phyloP scores from a whole-genome alignment of 768 basidiomycete species.

The Termitomyces sp. region DNA sequence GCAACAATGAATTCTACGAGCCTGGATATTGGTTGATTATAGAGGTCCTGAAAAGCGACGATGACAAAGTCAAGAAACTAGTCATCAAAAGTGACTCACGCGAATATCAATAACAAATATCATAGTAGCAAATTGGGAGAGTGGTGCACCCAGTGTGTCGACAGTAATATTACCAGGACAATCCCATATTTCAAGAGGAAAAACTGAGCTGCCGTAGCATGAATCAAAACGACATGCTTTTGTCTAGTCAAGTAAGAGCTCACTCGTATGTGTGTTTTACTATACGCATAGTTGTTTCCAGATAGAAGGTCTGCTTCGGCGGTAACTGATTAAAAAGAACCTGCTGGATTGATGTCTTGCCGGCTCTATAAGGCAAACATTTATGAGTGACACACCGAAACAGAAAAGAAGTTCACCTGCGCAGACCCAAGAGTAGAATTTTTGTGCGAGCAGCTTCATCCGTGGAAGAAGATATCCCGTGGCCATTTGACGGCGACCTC shows the following conservation, averaged over 20 bases:
- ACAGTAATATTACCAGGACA: slow-evolving; percentile 83
- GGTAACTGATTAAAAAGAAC: slow-evolving; percentile 85
- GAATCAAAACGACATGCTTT: not conserved
- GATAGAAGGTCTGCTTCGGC: slow-evolving; percentile 82
- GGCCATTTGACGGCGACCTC: slow-evolving; percentile 23
- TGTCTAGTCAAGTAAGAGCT: slow-evolving; percentile 22
- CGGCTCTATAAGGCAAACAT: slow-evolving; percentile 48
- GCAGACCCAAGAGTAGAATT: slow-evolving; percentile 66
- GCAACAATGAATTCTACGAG: slow-evolving; percentile 78
- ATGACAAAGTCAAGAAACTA: not conserved
- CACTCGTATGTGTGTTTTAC: slow-evolving; percentile 78
- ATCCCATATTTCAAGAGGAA: slow-evolving; percentile 94
- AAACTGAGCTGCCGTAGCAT: slow-evolving; percentile 60
- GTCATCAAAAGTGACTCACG: slow-evolving; percentile 37
- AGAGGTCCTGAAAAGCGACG: slow-evolving; percentile 55
- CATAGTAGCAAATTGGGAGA: slow-evolving; percentile 77
- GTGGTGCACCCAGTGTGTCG: slow-evolving; percentile 67
- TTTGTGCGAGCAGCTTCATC: slow-evolving; percentile 46
- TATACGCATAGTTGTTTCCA: slow-evolving; percentile 80
- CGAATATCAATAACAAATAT: slow-evolving; percentile 96
- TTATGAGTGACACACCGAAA: slow-evolving; percentile 1
- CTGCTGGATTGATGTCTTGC: slow-evolving; percentile 88
- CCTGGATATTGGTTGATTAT: slow-evolving; percentile 77
- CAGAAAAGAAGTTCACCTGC: slow-evolving; percentile 37
- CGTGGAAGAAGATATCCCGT: slow-evolving; percentile 9